Conservation (phyloP, 805 yeast genomes). For the Maudiozyma turicensis region DNA sequence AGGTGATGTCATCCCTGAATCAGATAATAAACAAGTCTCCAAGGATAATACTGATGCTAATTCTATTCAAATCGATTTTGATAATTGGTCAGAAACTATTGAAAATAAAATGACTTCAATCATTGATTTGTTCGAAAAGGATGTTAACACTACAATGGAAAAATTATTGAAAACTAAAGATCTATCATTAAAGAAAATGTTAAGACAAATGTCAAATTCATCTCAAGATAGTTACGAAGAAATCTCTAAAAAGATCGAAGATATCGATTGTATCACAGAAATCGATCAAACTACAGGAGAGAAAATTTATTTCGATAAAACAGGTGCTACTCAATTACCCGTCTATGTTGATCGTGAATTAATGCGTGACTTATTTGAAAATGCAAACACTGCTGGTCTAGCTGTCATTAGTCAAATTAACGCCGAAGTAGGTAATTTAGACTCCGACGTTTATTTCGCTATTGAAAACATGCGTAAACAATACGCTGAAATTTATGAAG, state of each 20-base stretch:
- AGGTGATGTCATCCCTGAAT: background rate
- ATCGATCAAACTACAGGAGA: conserved; percentile 26
- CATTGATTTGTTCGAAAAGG: conserved; percentile 30
- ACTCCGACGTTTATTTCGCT: conserved; percentile 28
- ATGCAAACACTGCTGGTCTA: conserved; percentile 5
- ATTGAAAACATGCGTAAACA: conserved; percentile 33
- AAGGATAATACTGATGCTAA: conserved; percentile 14
- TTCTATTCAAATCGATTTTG: conserved; percentile 29
- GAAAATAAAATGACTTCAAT: conserved; percentile 33
- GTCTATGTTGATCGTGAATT: conserved; percentile 38
- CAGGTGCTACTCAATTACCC: conserved; percentile 29
- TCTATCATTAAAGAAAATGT: conserved; percentile 26
- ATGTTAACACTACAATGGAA: conserved; percentile 27
- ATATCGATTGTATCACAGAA: conserved; percentile 31
- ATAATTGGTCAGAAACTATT: conserved; percentile 30
- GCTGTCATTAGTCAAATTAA: conserved; percentile 28
- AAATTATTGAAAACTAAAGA: conserved; percentile 21
- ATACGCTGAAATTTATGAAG: conserved; percentile 59
- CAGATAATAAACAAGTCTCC: conserved; percentile 2
- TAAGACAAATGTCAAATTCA: conserved; percentile 27
- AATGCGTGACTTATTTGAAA: conserved; percentile 35
- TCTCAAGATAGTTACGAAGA: conserved; percentile 21
- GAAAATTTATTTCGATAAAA: conserved; percentile 27
- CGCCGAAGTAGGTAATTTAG: conserved; percentile 22
- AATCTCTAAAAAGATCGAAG: conserved; percentile 29